These are phyloP conservation scores for Puccinia novopanici DNA, from an alignment of 1,284 basidiomycete species.

Conservation along the genomic window DNA sequence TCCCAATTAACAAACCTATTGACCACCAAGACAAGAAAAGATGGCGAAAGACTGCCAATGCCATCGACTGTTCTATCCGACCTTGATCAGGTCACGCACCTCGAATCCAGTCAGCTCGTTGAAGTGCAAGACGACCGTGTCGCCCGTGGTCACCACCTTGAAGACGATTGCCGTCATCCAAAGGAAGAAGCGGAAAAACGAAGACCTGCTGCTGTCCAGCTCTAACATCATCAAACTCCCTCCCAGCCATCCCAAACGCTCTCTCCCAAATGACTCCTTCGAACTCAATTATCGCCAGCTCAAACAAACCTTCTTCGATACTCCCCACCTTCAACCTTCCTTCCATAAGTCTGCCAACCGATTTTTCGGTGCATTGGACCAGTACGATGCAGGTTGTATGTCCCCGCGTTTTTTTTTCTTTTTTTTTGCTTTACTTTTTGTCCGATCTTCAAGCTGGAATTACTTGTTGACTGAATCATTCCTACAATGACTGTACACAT, in stretches of 20 bases:
- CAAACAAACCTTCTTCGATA: not conserved
- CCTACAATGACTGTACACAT: not conserved
- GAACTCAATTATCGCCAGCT: constrained; percentile 4
- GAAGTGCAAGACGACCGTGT: constrained; percentile 20
- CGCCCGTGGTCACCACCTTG: constrained; percentile 13
- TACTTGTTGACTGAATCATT: not conserved
- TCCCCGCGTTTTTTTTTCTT: not conserved
- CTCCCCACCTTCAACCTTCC: not conserved
- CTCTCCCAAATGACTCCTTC: not conserved
- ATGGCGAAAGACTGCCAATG: constrained; percentile 29
- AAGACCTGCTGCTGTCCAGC: not conserved
- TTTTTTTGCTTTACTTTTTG: not conserved
- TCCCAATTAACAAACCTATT: too few species aligned
- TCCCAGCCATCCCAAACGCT: not conserved
- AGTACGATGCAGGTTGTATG: not conserved
- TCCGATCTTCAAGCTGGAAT: too few species aligned
- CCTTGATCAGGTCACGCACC: constrained; percentile 25
- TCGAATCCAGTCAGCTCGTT: constrained; percentile 7
- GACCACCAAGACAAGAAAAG: not conserved
- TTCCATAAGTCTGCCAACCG: not conserved
- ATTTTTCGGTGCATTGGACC: not conserved
- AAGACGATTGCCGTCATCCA: constrained; percentile 15
- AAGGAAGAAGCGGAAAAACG: constrained; percentile 11
- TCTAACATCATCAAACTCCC: not conserved
- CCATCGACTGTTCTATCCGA: constrained; percentile 28